Evolutionary conservation across 2,329 filamentous ascomycete species (phyloP), one percentile per base, ranked within the genome.

Genomic region (Coniochaeta sp.): DNA sequence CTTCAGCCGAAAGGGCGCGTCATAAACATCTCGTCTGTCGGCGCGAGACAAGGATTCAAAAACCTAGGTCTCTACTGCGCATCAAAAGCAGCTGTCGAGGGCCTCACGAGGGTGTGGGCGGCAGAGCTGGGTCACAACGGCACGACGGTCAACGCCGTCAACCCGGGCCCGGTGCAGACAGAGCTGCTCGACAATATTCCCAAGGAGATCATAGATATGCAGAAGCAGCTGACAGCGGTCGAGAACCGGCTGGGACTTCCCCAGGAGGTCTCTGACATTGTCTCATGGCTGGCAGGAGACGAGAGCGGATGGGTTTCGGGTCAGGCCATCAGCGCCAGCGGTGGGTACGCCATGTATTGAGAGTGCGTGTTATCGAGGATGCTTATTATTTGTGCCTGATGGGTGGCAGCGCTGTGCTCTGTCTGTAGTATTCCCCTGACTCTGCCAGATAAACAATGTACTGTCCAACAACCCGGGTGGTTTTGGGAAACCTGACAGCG

Each of bases 111-210:
- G 7, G 79, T 75, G 52, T 83, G 83, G 78, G 85, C 86, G 0
- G 75, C 76, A 0, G 85, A 88, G 70, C 71, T 88, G 9, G 84
- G 84, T 0, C 67, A 62, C 3, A 71, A 77, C 60, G 83, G 84
- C 0, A 82, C 82, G 61, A 87, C 84, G 0, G 84, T 86, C 28
- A 89, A 88, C 64, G 75, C 78, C 0, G 79, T 88, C 2, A 80
- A 79, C 22, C 83, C 84, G 0, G 85, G 85, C 0, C 83, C 85
- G 0, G 80, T 85, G 6, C 71, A 80, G 70, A 85, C 77, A 32
- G 82, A 85, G 8, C 79, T 88, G 77, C 67, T 86, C 26, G 78
- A 79, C 17, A 75, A 79, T 17, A 79, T 85, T 14, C 78, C 79
- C 0, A 67, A 73, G 58, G 77, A 79, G 0, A 72, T 83, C 14